Conservation (phyloP, 495 filamentous ascomycete genomes). For the Penicillium bialowiezense region DNA sequence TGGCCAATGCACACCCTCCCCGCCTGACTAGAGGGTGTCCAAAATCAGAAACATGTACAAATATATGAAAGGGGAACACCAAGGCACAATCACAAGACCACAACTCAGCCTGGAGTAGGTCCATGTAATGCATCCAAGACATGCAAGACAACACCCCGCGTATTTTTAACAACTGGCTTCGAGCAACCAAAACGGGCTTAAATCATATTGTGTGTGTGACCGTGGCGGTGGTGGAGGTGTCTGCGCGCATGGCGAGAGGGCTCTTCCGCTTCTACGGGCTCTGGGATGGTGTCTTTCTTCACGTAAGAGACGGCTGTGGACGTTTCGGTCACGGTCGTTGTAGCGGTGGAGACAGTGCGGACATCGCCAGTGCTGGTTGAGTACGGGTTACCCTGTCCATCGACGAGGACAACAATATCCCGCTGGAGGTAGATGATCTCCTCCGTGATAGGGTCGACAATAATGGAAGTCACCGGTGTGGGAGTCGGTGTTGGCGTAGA, state of each 20-base stretch:
- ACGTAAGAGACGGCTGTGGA: slow-evolving; percentile 28
- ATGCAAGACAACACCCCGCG: slow-evolving; percentile 13
- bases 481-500: slow-evolving; percentile 21
- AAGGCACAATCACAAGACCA: slow-evolving; percentile 3
- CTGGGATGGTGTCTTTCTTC: slow-evolving; percentile 17
- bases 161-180: not conserved
- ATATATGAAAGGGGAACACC: slow-evolving; percentile 20
- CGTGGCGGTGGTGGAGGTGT: slow-evolving; percentile 28
- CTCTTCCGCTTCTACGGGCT: slow-evolving; percentile 13
- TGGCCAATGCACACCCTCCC: slow-evolving; percentile 14
- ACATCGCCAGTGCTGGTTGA: slow-evolving; percentile 22
- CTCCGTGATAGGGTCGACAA: slow-evolving; percentile 25
- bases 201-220: slow-evolving; percentile 19
- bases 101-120: not conserved
- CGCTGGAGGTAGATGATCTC: slow-evolving; percentile 37
- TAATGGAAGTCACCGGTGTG: slow-evolving; percentile 25
- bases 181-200: not conserved
- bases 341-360: slow-evolving; percentile 20
- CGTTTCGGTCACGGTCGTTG: slow-evolving; percentile 15
- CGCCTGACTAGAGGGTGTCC: slow-evolving; percentile 5
- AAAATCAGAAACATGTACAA: slow-evolving; percentile 16
- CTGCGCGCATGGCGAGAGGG: slow-evolving; percentile 11
- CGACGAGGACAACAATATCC: slow-evolving; percentile 36
- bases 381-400: slow-evolving; percentile 21
- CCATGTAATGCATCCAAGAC: not conserved